Base-by-base conservation (phyloP, 768 basidiomycete species). In the Termitomyces sp. region DNA sequence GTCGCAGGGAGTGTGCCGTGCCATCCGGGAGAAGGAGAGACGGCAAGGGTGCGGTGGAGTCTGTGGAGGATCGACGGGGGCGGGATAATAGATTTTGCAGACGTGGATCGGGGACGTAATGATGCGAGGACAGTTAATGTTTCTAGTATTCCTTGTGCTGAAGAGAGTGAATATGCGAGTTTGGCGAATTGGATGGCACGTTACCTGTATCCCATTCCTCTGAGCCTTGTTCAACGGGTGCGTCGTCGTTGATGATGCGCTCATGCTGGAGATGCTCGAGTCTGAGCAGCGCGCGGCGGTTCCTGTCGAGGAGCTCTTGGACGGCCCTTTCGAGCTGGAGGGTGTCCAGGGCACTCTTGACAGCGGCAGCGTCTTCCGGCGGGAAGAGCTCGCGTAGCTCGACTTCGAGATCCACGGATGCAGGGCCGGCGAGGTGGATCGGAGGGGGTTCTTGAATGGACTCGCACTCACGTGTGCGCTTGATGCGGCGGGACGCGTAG, bases 121-220 rank as follows among this genome's bases (percentile, higher is more conserved):
- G 89, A 88, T 1, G 86, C 73, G 41, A 94, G 78, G 20, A 89
- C 62, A 3, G 80, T 76, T 55, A 94, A 76, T 12, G 91, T 91
- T 57, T 88, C 79, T 56, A 87, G 66, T 58, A 93, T 91, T 56
- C 83, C 78, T 69, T 88, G 84, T 22, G 91, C 92, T 93, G 67
- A 41, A 58, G 16, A 55, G 65, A 44, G 55, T 57, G 39, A 61
- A 54, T 58, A 63, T n/a, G n/a, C n/a, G 33, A 39, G 20, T 22
- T 13, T 12, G n/a, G 51, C 54, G 57, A 48, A 20, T 52, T 36
- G 57, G 45, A 27, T 30, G 57, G 70, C 86, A 63, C n/a, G n/a
- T n/a, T 67, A 92, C 91, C 92, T 60, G 82, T 83, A 63, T 90
- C 86, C 88, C 88, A 91, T 69, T 94, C 91, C 70, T 92, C 91